Percentiles rank a stretch among this genome's conserved stretches.
phyloP scores from a whole-genome alignment of 345 rosid genomes.

The Excoecaria cochinchinensis region DNA sequence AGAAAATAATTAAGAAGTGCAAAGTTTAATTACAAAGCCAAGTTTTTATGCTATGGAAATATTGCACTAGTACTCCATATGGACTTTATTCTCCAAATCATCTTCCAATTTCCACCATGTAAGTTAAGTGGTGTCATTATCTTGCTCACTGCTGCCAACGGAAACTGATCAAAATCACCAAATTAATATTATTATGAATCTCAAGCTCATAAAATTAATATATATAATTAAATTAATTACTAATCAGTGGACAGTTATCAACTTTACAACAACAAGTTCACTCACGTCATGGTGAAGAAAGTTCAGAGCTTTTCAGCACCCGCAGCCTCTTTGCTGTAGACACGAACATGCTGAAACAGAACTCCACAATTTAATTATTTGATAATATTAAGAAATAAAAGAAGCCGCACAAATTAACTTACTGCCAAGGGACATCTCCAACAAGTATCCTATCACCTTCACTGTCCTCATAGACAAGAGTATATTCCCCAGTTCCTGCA shows the following conservation, averaged over 20 bases:
- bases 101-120: slow-evolving; percentile 15
- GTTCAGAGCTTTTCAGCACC: slow-evolving; percentile 40
- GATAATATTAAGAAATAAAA: no score
- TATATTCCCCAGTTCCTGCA: slow-evolving; percentile 28
- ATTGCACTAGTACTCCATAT: no score
- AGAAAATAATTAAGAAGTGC: not conserved
- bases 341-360: slow-evolving; percentile 45
- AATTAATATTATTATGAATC: not conserved
- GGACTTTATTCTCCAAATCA: slow-evolving; percentile 4
- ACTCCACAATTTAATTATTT: no score
- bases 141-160: slow-evolving; percentile 22
- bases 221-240: no score
- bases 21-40: not conserved
- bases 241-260: not conserved
- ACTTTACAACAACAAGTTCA: slow-evolving; percentile 2
- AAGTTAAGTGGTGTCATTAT: slow-evolving; percentile 24
- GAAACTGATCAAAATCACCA: slow-evolving; percentile 16
- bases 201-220: not conserved
- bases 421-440: slow-evolving; percentile 55
- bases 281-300: slow-evolving; percentile 25
- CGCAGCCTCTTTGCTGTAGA: slow-evolving; percentile 46
- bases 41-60: not conserved
- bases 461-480: slow-evolving; percentile 45
- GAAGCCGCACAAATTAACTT: slow-evolving; percentile 14
- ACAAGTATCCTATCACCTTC: slow-evolving; percentile 55